Percentiles rank a stretch among this genome's conserved stretches.
Evolutionary conservation across 148 eudicot species (phyloP).

Genomic region (Rhododendron vialii): DNA sequence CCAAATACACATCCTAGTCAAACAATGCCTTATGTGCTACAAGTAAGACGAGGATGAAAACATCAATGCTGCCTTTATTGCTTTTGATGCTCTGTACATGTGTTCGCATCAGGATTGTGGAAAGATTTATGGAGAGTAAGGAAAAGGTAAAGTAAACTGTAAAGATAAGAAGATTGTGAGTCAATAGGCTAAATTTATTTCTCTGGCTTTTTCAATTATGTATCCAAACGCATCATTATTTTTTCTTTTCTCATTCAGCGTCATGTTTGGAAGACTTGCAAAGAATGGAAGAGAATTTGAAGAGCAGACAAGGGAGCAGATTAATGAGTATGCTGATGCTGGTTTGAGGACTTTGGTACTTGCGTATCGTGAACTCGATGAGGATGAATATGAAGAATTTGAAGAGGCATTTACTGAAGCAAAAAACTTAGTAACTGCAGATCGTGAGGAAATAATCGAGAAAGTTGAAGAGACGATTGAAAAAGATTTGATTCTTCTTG

Average conservation of each 20-base stretch:
- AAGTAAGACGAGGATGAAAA: background rate
- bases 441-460: constrained; percentile 51
- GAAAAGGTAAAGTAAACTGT: background rate
- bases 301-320: constrained; percentile 47
- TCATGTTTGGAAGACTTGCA: constrained; percentile 61
- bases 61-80: background rate
- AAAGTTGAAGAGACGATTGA: constrained; percentile 47
- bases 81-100: background rate
- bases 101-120: background rate
- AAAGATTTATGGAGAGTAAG: background rate
- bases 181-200: background rate
- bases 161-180: background rate
- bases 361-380: constrained; percentile 51
- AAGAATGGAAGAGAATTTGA: constrained; percentile 41
- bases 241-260: constrained; percentile 27
- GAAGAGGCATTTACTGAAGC: constrained; percentile 36
- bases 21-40: background rate
- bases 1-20: background rate
- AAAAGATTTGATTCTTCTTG: constrained; percentile 51
- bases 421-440: constrained; percentile 39
- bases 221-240: background rate
- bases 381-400: constrained; percentile 39
- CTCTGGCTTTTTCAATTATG: background rate
- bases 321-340: constrained; percentile 52
- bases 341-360: constrained; percentile 64